These are phyloP conservation scores for Hypoxylon fragiforme DNA, from an alignment of 495 filamentous ascomycete species.

Conservation along the genomic window DNA sequence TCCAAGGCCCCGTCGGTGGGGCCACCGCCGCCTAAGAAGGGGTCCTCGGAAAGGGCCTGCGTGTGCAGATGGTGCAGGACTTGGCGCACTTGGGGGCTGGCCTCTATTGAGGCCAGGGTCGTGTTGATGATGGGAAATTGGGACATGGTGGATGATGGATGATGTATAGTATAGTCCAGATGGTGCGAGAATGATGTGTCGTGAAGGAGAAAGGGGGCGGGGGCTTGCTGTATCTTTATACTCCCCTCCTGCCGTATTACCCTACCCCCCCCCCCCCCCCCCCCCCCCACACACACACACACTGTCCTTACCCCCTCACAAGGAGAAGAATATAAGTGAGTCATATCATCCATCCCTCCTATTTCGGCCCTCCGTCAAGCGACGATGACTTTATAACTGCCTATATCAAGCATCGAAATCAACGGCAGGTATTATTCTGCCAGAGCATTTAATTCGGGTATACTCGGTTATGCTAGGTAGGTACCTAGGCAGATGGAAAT, in stretches of 20 bases:
- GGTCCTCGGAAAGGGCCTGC: conserved; percentile 18
- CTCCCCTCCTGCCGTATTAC: too few relatives aligned
- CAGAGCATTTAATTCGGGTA: neutral
- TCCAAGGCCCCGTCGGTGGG: conserved; percentile 9
- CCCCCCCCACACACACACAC: too few relatives aligned
- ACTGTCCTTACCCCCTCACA: neutral
- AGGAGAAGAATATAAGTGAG: conserved; percentile 2
- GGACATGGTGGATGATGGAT: conserved; percentile 8
- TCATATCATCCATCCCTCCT: conserved; percentile 11
- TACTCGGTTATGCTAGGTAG: too few relatives aligned
- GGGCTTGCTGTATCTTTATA: conserved; percentile 1
- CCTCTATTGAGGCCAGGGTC: conserved; percentile 18
- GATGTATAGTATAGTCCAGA: too few relatives aligned
- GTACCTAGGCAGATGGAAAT: too few relatives aligned
- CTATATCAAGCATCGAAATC: too few relatives aligned
- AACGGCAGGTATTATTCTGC: too few relatives aligned
- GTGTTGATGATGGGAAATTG: conserved; percentile 13
- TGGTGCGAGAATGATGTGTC: neutral
- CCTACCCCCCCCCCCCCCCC: too few relatives aligned
- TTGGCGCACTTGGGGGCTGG: conserved; percentile 13
- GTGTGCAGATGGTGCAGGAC: conserved; percentile 25
- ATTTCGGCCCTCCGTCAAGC: conserved; percentile 3
- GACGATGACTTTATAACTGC: neutral
- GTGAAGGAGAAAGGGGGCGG: neutral
- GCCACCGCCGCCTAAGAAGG: conserved; percentile 7